A percentile compares a stretch with the other conserved stretches of the same genome.
phyloP scores from a whole-genome alignment of 805 yeast species.

The Yarrowia sp. region DNA sequence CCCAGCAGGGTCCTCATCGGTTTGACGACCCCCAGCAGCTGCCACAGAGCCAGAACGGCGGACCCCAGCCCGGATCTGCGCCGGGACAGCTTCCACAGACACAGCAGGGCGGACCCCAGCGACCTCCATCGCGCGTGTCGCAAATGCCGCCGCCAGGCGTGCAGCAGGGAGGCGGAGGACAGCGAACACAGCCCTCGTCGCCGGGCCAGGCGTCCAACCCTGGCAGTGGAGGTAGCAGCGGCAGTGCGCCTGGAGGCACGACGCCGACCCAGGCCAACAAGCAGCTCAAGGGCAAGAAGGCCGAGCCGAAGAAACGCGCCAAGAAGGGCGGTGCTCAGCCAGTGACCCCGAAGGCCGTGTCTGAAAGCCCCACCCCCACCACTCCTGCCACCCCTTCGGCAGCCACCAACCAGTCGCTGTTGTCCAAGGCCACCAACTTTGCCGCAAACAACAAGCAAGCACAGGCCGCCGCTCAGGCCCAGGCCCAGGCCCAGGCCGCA shows the following conservation, averaged over 20 bases:
- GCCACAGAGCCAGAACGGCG: conserved; percentile 20
- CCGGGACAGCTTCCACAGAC: conserved; percentile 39
- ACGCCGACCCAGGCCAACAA: conserved; percentile 42
- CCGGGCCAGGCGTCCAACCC: conserved; percentile 43
- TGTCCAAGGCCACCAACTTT: conserved; percentile 34
- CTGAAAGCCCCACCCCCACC: conserved; percentile 37
- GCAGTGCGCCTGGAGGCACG: conserved; percentile 39
- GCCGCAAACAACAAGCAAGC: conserved; percentile 37
- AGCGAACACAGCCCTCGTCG: conserved; percentile 45
- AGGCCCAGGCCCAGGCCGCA: conserved; percentile 30
- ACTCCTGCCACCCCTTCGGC: conserved; percentile 38
- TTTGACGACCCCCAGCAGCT: conserved; percentile 40
- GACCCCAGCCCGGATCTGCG: conserved; percentile 29
- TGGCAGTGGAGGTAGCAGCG: conserved; percentile 30
- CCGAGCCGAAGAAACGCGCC: conserved; percentile 42
- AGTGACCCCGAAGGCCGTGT: conserved; percentile 33
- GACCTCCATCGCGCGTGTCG: conserved; percentile 33
- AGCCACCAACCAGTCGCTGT: conserved; percentile 15
- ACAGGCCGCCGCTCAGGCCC: conserved; percentile 29
- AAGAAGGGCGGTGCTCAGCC: conserved; percentile 42
- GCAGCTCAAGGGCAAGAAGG: conserved; percentile 43
- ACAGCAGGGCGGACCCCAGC: conserved; percentile 39
- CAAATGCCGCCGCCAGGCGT: conserved; percentile 47
- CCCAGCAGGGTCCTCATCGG: conserved; percentile 18
- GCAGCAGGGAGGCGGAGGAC: conserved; percentile 40